phyloP scores from a whole-genome alignment of 2,329 filamentous ascomycete genomes.

The Colletotrichum tabaci region DNA sequence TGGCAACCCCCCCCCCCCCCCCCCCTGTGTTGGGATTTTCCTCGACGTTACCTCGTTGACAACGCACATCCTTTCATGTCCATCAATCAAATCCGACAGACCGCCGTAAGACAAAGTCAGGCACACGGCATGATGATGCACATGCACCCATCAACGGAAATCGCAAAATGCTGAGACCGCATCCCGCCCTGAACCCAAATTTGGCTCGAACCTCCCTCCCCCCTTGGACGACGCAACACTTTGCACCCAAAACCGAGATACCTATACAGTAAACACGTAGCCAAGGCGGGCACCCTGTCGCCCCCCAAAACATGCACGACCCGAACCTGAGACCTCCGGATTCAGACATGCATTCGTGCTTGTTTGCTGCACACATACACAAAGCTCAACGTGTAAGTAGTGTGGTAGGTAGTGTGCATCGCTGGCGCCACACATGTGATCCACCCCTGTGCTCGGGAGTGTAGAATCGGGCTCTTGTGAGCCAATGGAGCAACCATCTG shows the following conservation, averaged over 20 bases:
- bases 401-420: too few relatives aligned
- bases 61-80: conserved; percentile 3
- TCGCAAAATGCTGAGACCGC: neutral
- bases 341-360: neutral
- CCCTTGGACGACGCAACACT: neutral
- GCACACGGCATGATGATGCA: conserved; percentile 22
- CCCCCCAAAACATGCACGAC: conserved; percentile 1
- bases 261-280: too few relatives aligned
- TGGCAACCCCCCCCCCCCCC: neutral
- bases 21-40: neutral
- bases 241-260: neutral
- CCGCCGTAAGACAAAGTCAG: conserved; percentile 7
- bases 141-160: conserved; percentile 6
- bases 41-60: conserved; percentile 16
- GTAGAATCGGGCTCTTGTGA: neutral
- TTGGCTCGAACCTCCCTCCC: conserved; percentile 1
- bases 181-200: conserved; percentile 1
- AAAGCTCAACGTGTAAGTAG: too few relatives aligned
- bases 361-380: too few relatives aligned
- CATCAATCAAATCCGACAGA: conserved; percentile 10
- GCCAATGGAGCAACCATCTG: conserved; percentile 1
- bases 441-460: neutral
- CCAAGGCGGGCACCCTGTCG: too few relatives aligned
- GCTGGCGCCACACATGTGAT: conserved; percentile 4
- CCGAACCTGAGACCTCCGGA: neutral